phyloP scores from a whole-genome alignment of 805 yeast species.

The Hanseniaspora vineae region DNA sequence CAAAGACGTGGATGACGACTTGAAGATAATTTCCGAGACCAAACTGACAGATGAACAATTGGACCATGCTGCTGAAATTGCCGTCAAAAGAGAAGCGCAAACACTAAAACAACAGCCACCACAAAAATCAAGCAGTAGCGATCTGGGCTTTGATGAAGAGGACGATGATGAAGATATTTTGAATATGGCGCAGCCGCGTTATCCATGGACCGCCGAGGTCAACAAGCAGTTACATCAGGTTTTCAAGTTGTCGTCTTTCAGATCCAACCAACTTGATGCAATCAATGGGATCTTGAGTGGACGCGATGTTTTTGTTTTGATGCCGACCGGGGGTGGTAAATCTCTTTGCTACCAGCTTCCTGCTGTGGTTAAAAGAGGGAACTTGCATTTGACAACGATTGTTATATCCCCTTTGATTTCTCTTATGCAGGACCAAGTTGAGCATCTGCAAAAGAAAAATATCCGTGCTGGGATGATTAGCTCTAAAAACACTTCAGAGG shows the following conservation, averaged over 20 bases:
- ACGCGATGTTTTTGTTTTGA: constrained; percentile 80
- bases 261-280: constrained; percentile 81
- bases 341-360: constrained; percentile 93
- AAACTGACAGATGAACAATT: constrained; percentile 10
- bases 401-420: constrained; percentile 93
- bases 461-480: constrained; percentile 82
- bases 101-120: too few relatives aligned
- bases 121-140: too few relatives aligned
- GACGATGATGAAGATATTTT: constrained; percentile 17
- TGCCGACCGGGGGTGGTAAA: constrained; percentile 99
- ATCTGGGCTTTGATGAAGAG: constrained; percentile 7
- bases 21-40: constrained; percentile 21
- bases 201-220: constrained; percentile 60
- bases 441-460: constrained; percentile 51
- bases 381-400: constrained; percentile 70
- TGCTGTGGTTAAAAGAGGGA: constrained; percentile 66
- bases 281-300: constrained; percentile 66
- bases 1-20: constrained; percentile 21
- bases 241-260: constrained; percentile 54
- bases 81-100: not conserved
- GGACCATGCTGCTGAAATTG: constrained; percentile 1
- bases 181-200: constrained; percentile 6
- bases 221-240: constrained; percentile 38
- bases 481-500: constrained; percentile 55
- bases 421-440: constrained; percentile 94